Percentiles rank a stretch among this genome's conserved stretches.
Evolutionary conservation across 805 yeast genomes (phyloP).

Genomic region (Sugiyamaella marilandica): DNA sequence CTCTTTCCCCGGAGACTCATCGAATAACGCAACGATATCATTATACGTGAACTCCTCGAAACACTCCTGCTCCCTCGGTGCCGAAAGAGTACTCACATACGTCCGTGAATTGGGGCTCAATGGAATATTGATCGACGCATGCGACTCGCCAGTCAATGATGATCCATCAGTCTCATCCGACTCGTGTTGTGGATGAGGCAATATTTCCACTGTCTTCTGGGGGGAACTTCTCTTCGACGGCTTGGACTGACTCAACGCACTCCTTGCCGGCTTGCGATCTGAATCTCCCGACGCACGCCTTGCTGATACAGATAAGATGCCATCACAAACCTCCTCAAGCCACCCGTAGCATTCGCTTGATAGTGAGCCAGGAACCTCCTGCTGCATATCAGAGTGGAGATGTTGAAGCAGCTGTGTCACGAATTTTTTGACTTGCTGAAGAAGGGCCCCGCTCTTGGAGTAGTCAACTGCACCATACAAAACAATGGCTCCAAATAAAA

Average conservation of each 20-base stretch:
- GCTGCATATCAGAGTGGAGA: constrained; percentile 21
- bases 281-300: background rate
- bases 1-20: background rate
- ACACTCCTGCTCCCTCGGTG: background rate
- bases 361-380: constrained; percentile 22
- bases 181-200: background rate
- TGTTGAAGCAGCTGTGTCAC: constrained; percentile 33
- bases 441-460: constrained; percentile 75
- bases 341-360: constrained; percentile 16
- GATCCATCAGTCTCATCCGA: background rate
- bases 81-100: background rate
- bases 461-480: constrained; percentile 67
- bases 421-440: constrained; percentile 60
- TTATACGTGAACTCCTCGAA: background rate
- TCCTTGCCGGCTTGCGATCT: background rate
- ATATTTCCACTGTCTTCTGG: background rate
- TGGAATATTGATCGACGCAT: constrained; percentile 2
- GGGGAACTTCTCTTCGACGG: background rate
- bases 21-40: background rate
- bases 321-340: constrained; percentile 22
- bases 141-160: background rate
- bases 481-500: constrained; percentile 26
- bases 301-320: constrained; percentile 13
- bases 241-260: background rate
- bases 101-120: background rate